These are phyloP conservation scores for Pyrenochaeta sp. DNA, from an alignment of 2,329 filamentous ascomycete genomes.

Conservation along the genomic window DNA sequence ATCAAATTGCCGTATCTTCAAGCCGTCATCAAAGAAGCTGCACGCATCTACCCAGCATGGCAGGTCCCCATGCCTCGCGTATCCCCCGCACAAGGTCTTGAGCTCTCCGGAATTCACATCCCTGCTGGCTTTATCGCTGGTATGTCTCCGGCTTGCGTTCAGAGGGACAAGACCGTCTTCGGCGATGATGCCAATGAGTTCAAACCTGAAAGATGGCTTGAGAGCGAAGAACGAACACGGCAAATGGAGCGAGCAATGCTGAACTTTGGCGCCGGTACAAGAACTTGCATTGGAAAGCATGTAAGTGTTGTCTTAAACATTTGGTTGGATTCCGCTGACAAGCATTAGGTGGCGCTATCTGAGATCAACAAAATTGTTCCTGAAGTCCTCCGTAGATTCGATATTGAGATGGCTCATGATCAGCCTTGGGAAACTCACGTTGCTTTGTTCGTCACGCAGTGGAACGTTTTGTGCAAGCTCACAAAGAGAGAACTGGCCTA, in stretches of 20 bases:
- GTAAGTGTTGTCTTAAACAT: neutral
- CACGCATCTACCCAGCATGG: conserved; percentile 75
- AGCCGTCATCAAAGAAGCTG: conserved; percentile 77
- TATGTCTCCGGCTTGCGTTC: conserved; percentile 77
- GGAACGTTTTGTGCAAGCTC: conserved; percentile 18
- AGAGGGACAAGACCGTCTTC: conserved; percentile 71
- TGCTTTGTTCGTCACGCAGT: conserved; percentile 27
- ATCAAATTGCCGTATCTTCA: conserved; percentile 76
- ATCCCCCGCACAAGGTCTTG: conserved; percentile 68
- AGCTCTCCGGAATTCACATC: conserved; percentile 68
- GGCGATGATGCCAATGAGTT: conserved; percentile 70
- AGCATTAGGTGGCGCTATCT: conserved; percentile 10
- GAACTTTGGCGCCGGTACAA: conserved; percentile 48
- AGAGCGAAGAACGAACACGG: conserved; percentile 60
- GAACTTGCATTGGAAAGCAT: conserved; percentile 5
- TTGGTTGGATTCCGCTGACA: neutral
- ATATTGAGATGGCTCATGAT: conserved; percentile 27
- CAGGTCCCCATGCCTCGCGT: conserved; percentile 76
- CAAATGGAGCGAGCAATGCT: conserved; percentile 73
- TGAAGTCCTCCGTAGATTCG: conserved; percentile 25
- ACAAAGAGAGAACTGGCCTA: conserved; percentile 8
- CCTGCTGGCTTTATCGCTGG: conserved; percentile 75
- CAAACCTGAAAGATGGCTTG: conserved; percentile 72
- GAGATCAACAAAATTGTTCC: conserved; percentile 32
- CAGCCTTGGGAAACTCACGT: conserved; percentile 26